Evolutionary conservation across 1,139 yeast genomes (phyloP), one percentile per base, ranked within the genome.

Genomic region (Yamadazyma taylorii): DNA sequence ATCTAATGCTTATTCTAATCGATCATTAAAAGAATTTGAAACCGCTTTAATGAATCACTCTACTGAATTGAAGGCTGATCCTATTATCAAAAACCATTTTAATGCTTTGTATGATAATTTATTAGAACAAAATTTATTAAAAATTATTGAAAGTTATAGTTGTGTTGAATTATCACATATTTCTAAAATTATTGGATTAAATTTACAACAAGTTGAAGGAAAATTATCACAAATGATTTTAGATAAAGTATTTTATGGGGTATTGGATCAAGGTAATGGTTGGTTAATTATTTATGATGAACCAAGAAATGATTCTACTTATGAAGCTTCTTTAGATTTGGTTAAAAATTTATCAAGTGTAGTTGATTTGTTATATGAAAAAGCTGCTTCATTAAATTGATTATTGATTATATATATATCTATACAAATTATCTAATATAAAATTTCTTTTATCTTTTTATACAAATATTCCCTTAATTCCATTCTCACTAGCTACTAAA

Each of bases 241-340:
- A 52, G 98, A 92, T 61, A 85, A 88, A 57, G 87, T 90, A 12
- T 88, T 94, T 53, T 85, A 84, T 55, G 99, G 98, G 33, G 97
- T 94, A 32, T 73, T 92, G 52, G 98, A 92, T 61, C 99, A 92
- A 69, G 98, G 98, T 32, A 90, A 90, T 58, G 98, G 98, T 5
- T 92, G 97, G 96, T 76, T 92, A 51, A 83, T 89, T 50, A 80
- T 92, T 41, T 92, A 87, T 55, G 95, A 88, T 44, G 88, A 90
- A 56, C 96, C 96, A 33, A 80, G 79, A 56, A 79, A 81, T 45
- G 97, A 92, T 61, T 87, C 89, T 30, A 83, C 95, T 32, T 94
- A 92, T 56, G 95, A 85, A 47, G 81, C 92, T 34, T 86, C 95
- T 27, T 76, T 92, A 48, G 95, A 86, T 41, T 79, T 95, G 52